Conservation (phyloP, 441 rosid genomes). For the Brassica hybrid region DNA sequence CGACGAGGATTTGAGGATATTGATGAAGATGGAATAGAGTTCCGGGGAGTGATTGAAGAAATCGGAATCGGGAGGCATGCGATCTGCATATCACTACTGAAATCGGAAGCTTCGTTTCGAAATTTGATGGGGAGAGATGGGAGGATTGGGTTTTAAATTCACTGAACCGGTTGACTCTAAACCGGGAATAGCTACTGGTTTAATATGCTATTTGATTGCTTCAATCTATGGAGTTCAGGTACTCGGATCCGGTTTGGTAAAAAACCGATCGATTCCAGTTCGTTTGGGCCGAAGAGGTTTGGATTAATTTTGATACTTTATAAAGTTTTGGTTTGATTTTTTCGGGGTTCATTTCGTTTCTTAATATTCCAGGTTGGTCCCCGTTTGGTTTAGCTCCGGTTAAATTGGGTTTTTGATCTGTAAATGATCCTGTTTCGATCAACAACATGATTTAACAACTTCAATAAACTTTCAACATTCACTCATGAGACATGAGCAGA, state of each 20-base stretch:
- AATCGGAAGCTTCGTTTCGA: constrained; percentile 1
- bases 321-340: too few relatives aligned
- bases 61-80: constrained; percentile 15
- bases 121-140: not conserved
- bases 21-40: not conserved
- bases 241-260: too few relatives aligned
- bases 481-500: constrained; percentile 45
- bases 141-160: not conserved
- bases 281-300: too few relatives aligned
- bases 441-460: not conserved
- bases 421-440: too few relatives aligned
- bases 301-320: too few relatives aligned
- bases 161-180: not conserved
- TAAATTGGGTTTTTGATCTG: too few relatives aligned
- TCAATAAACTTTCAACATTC: constrained; percentile 23
- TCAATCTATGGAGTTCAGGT: too few relatives aligned
- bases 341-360: too few relatives aligned
- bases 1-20: constrained; percentile 21
- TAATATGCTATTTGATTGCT: too few relatives aligned
- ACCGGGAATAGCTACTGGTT: not conserved
- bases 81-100: constrained; percentile 37
- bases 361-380: too few relatives aligned
- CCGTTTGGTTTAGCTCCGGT: too few relatives aligned
- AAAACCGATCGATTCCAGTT: too few relatives aligned
- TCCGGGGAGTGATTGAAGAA: constrained; percentile 22